Evolutionary conservation across 768 basidiomycete species (phyloP).

Genomic region (Amylocystis lapponica): DNA sequence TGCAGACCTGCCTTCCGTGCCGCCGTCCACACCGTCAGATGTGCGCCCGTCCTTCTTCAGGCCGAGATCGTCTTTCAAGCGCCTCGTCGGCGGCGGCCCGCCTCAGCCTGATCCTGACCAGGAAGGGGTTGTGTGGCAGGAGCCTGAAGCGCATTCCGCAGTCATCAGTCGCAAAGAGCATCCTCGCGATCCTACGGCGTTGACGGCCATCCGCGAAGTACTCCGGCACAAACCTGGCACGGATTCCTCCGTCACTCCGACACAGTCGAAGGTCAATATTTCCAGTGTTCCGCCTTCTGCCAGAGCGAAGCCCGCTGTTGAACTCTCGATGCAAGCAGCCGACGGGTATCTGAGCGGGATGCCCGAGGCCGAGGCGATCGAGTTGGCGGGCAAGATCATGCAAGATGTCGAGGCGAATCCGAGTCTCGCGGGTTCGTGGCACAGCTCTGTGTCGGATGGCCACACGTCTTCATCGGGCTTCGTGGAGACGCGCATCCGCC

Average conservation of each 20-base stretch:
- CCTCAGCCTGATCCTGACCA: slow-evolving; percentile 54
- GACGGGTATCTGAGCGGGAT: slow-evolving; percentile 41
- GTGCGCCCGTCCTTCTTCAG: slow-evolving; percentile 44
- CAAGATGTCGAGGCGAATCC: slow-evolving; percentile 35
- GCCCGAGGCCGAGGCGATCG: slow-evolving; percentile 27
- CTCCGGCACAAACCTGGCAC: slow-evolving; percentile 46
- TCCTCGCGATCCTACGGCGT: slow-evolving; percentile 50
- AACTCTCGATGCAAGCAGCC: slow-evolving; percentile 43
- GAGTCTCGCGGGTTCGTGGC: slow-evolving; percentile 12
- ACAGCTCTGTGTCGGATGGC: slow-evolving; percentile 8
- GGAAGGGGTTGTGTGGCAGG: slow-evolving; percentile 53
- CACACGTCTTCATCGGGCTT: slow-evolving; percentile 19
- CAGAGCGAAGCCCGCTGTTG: slow-evolving; percentile 55
- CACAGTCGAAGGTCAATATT: slow-evolving; percentile 18
- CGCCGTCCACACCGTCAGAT: slow-evolving; percentile 19
- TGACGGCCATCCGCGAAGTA: slow-evolving; percentile 54
- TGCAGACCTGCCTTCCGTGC: slow-evolving; percentile 11
- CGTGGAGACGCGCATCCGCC: slow-evolving; percentile 31
- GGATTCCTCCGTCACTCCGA: slow-evolving; percentile 21
- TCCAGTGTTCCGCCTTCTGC: slow-evolving; percentile 34
- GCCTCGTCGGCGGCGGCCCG: slow-evolving; percentile 36
- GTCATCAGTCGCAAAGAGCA: slow-evolving; percentile 60
- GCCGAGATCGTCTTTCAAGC: slow-evolving; percentile 40
- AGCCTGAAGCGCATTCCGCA: slow-evolving; percentile 54
- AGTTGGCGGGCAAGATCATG: slow-evolving; percentile 40